Base-by-base conservation (phyloP, 352 stramenopile genomes). In the Pythium aquatile region DNA sequence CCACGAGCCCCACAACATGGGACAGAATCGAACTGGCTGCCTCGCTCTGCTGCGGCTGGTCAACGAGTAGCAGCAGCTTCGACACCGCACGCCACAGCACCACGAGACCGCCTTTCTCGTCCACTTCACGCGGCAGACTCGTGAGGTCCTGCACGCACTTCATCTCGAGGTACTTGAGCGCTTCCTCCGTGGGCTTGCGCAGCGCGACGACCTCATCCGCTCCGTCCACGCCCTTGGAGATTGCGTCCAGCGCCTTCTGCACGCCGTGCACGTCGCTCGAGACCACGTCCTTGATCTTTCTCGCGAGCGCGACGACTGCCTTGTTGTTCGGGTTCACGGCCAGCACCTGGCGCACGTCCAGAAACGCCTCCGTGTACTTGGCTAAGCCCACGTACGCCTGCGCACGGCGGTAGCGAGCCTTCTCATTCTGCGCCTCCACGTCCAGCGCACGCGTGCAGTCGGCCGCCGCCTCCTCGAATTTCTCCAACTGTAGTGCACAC, bases 301-400 rank as follows among this genome's bases (percentile, higher is more conserved):
- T 74, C 57, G 83, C 81, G 55, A 95, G 67, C 30, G 77, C 72
- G 33, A 83, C 69, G 2, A 85, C 86, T 5, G 83, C 73, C 60
- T 95, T 93, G 77, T 95, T 95, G 20, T 24, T 76, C 5, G 84
- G 81, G 55, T 87, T 77, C 29, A 84, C 63, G 54, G 90, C 84
- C 70, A 95, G 66, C 65, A 93, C 81, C 40, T 86, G 61, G 8
- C 78, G 85, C 48, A 93, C 70, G 58, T 95, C 86, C 48, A 75
- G 69, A 67, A 93, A 92, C 10, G 82, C 81, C 47, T 87, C 65
- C 54, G 84, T 81, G 52, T 90, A 74, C 63, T 86, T 83, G 13
- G 81, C 79, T 28, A 91, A 54, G 2, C 73, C 86, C 64, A 93
- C 74, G 54, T 85, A 72, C 33, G 81, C 86, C 68, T 93, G 86